Evolutionary conservation across 2,329 filamentous ascomycete genomes (phyloP), one percentile per base, ranked within the genome.

Genomic region (Fusarium transvaalense): DNA sequence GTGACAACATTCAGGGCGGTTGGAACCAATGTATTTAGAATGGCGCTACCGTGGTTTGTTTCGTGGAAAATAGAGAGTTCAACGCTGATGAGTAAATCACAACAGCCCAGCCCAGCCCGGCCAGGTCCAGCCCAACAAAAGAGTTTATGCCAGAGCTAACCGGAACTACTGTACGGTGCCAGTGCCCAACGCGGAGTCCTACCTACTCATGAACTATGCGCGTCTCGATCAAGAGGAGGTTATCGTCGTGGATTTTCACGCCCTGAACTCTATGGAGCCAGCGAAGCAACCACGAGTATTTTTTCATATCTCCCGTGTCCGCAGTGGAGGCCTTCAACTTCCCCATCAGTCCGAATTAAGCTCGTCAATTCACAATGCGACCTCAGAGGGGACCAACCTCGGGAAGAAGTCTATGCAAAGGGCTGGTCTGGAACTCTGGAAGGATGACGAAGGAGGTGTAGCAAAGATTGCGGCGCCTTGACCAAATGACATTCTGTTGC

Each of bases 391-490:
- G 47, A 65, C 66, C 63, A 69, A 53, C 34, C 60, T 59, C 54
- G 38, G 41, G 31, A 50, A 57, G 45, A 72, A 57, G 43, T 43
- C 64, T 51, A 67, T 63, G 52, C 43, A 56, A 60, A 50, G 56
- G 50, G 53, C 56, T 39, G 64, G 64, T 35, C 53, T 66, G 53
- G 61, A 50, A 60, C 61, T 38, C 53, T 61, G 47, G 59, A 47
- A 60, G 60, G 51, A 72, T 71, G 56, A 64, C 62, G 53, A 62
- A 61, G 42, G 66, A 60, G 61, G 35, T 64, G 45, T 54, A 59
- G 39, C 31, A 48, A 50, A 50, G 35, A 48, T 64, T 51, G 60
- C 56, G 51, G 55, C 32, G 32, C 39, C 42, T 64, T 54, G 39
- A 37, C 57, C 41, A 27, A 41, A 64, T 45, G 51, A 52, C 69